These are phyloP conservation scores for Pecoramyces ruminantium DNA, from an alignment of 192 early-diverging fungal species.

Conservation along the genomic window DNA sequence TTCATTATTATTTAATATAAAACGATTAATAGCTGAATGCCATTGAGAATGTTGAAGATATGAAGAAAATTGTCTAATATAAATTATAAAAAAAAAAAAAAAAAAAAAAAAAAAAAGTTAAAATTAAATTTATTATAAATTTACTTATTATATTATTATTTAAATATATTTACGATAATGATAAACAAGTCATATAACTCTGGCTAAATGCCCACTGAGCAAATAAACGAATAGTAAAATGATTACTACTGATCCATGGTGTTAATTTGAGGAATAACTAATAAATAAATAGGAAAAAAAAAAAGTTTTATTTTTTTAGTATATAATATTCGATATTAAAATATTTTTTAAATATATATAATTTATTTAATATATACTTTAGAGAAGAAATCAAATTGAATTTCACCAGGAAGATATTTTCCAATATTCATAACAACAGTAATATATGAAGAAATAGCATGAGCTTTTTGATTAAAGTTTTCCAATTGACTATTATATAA, in stretches of 20 bases:
- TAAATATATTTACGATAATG: slow-evolving; percentile 3
- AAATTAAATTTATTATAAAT: too few species aligned
- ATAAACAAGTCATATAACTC: neutral
- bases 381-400: slow-evolving; percentile 1
- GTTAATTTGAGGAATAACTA: slow-evolving; percentile 5
- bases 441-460: slow-evolving; percentile 19
- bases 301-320: too few species aligned
- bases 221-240: slow-evolving; percentile 17
- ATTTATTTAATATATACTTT: neutral
- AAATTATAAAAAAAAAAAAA: too few species aligned
- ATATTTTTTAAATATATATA: too few species aligned
- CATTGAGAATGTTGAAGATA: neutral
- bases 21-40: slow-evolving; percentile 8
- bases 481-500: neutral
- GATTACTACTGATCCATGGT: slow-evolving; percentile 17
- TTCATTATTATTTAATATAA: slow-evolving; percentile 3
- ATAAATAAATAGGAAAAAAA: neutral
- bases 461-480: slow-evolving; percentile 5
- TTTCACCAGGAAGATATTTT: slow-evolving; percentile 5
- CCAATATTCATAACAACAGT: slow-evolving; percentile 16
- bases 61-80: slow-evolving; percentile 1
- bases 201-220: slow-evolving; percentile 8
- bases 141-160: too few species aligned
- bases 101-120: too few species aligned
- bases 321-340: too few species aligned